phyloP scores from a whole-genome alignment of 257 asterid genomes.

The Paulownia fortunei region DNA sequence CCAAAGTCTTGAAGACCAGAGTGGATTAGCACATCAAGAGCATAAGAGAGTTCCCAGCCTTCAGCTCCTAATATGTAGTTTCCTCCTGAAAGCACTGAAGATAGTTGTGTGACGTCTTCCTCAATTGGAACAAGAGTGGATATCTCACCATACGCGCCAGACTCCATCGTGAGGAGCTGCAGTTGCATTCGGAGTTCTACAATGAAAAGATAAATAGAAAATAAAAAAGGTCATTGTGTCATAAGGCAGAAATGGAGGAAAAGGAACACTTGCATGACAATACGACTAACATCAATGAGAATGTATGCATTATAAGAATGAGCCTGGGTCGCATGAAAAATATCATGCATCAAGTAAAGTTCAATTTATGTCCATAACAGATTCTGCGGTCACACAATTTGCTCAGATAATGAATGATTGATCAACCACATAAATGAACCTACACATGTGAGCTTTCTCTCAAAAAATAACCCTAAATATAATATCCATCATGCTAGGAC shows the following conservation, averaged over 20 bases:
- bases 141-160: conserved; percentile 35
- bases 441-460: not conserved
- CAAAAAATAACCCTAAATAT: not conserved
- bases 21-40: conserved; percentile 51
- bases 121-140: conserved; percentile 24
- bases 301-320: not conserved
- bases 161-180: conserved; percentile 69
- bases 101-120: conserved; percentile 32
- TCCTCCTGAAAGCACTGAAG: conserved; percentile 35
- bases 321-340: not conserved
- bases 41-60: conserved; percentile 65
- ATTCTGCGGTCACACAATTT: not conserved
- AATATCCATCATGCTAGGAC: conserved; percentile 4
- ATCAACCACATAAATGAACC: not conserved
- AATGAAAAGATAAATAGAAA: conserved; percentile 6
- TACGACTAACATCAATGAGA: not conserved
- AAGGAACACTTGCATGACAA: not conserved
- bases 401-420: not conserved
- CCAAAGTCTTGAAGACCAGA: conserved; percentile 57
- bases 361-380: not conserved
- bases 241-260: not conserved
- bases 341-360: not conserved
- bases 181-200: conserved; percentile 64
- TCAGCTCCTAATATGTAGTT: conserved; percentile 23
- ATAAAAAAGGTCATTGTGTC: not conserved